Base-by-base conservation (phyloP, 768 basidiomycete genomes). In the Neoboletus brunneissimus region DNA sequence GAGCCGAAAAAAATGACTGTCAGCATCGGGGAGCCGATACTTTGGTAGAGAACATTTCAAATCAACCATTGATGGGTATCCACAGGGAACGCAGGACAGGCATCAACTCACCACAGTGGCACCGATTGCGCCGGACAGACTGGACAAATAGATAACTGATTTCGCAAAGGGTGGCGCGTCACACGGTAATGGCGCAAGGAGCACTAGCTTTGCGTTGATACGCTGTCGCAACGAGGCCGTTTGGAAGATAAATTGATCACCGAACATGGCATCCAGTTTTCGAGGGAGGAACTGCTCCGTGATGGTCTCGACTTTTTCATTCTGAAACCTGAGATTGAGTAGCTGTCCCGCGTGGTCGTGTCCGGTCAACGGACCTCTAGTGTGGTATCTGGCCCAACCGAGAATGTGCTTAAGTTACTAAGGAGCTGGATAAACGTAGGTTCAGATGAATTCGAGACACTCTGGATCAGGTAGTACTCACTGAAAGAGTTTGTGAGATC, bases 61-160 rank as follows among this genome's bases (percentile, higher is more conserved):
- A 45, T 61, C 56, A 59, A 43, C 4, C n/a, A 27, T 49, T 45
- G 48, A 35, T 46, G 40, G 2, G 43, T 27, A 23, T 48, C 55
- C 18, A 31, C 44, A 23, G 20, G 31, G 34, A 52, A 55, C 37
- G 43, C 51, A 38, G 18, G 42, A n/a, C 11, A 51, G 47, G 23
- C 37, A 25, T 42, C 45, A 43, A 59, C 72, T 63, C 44, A 73
- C 72, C 44, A 72, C 58, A 29, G 55, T 55, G 44, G 63, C 63
- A 12, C 46, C 56, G 44, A 73, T 49, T 15, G 70, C 43, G n/a
- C 64, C 67, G 31, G 64, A 64, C 18, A 62, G 31, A 51, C 63
- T 72, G 18, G 71, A 67, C 57, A 72, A 53, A 60, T 66, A 73
- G 18, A 71, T 64, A 27, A 62, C 70, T 16, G 70, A 72, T 57